Evolutionary conservation across 78 protist species (phyloP).

Genomic region (Polysphondylium violaceum): DNA sequence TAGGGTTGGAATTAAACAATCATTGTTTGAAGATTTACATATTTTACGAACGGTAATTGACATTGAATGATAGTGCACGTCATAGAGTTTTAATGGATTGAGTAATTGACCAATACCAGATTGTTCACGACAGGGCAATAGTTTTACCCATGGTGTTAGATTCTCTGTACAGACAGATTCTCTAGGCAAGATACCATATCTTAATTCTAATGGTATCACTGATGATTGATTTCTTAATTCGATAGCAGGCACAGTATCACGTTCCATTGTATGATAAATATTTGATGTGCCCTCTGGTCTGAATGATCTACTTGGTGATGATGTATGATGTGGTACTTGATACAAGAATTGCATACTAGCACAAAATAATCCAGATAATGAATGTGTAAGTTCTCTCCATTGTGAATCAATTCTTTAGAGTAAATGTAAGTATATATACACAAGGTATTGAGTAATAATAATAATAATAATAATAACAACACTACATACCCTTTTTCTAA

Average conservation of each 20-base stretch:
- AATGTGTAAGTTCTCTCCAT: slow-evolving; percentile 76
- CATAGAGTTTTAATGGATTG: slow-evolving; percentile 67
- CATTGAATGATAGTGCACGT: slow-evolving; percentile 73
- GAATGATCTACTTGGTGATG: slow-evolving; percentile 65
- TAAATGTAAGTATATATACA: background rate
- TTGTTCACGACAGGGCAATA: slow-evolving; percentile 88
- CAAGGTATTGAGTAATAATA: background rate
- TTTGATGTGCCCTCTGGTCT: slow-evolving; percentile 77
- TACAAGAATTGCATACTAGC: slow-evolving; percentile 78
- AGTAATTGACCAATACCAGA: slow-evolving; percentile 58
- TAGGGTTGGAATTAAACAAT: slow-evolving; percentile 36
- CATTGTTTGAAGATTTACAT: background rate
- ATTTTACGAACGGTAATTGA: slow-evolving; percentile 49
- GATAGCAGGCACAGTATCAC: slow-evolving; percentile 5
- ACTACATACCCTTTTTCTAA: slow-evolving; percentile 17
- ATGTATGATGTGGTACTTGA: slow-evolving; percentile 75
- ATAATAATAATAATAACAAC: background rate
- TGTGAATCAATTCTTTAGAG: slow-evolving; percentile 59
- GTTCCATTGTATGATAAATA: slow-evolving; percentile 30
- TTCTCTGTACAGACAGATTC: slow-evolving; percentile 93
- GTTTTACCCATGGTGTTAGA: slow-evolving; percentile 91
- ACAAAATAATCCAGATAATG: slow-evolving; percentile 76
- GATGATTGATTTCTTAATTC: background rate
- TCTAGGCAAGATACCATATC: slow-evolving; percentile 84
- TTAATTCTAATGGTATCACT: slow-evolving; percentile 38